Evolutionary conservation across 129 eudicot species (phyloP).

Genomic region (Chrysanthemum seticuspe): DNA sequence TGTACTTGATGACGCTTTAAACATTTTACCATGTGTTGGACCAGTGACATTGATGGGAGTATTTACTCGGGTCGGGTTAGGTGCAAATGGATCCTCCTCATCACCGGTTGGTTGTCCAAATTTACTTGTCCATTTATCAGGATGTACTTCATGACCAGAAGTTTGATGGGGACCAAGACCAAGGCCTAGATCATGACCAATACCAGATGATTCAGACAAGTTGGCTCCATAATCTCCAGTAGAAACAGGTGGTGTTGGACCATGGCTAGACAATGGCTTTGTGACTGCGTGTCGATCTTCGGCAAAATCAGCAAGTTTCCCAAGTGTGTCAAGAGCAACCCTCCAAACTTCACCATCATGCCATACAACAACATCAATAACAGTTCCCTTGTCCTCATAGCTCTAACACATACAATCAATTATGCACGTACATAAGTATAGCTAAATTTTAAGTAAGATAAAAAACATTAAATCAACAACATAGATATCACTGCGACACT

Average conservation of each 20-base stretch:
- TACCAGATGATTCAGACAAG: constrained; percentile 3
- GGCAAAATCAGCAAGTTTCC: constrained; percentile 72
- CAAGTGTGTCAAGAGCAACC: constrained; percentile 89
- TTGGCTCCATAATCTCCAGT: constrained; percentile 7
- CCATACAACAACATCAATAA: constrained; percentile 97
- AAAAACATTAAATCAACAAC: neutral
- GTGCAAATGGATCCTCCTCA: constrained; percentile 31
- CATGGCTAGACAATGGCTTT: constrained; percentile 5
- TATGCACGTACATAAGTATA: constrained; percentile 10
- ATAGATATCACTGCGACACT: neutral
- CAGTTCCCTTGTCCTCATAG: constrained; percentile 95
- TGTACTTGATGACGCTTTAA: too few relatives aligned
- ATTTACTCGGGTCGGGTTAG: constrained; percentile 10
- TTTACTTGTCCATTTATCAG: constrained; percentile 27
- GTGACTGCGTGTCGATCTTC: constrained; percentile 31
- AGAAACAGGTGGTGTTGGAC: constrained; percentile 11
- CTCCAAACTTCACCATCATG: constrained; percentile 97
- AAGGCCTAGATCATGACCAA: neutral
- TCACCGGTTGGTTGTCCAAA: constrained; percentile 30
- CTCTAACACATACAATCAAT: constrained; percentile 39
- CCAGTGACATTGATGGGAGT: constrained; percentile 1
- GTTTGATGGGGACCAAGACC: neutral
- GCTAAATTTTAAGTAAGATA: neutral
- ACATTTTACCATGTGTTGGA: neutral
- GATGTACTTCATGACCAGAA: neutral